Percentiles rank a stretch among this genome's conserved stretches.
These are phyloP conservation scores for Didymella sp. DNA, from an alignment of 2,329 filamentous ascomycete genomes.

Conservation along the genomic window DNA sequence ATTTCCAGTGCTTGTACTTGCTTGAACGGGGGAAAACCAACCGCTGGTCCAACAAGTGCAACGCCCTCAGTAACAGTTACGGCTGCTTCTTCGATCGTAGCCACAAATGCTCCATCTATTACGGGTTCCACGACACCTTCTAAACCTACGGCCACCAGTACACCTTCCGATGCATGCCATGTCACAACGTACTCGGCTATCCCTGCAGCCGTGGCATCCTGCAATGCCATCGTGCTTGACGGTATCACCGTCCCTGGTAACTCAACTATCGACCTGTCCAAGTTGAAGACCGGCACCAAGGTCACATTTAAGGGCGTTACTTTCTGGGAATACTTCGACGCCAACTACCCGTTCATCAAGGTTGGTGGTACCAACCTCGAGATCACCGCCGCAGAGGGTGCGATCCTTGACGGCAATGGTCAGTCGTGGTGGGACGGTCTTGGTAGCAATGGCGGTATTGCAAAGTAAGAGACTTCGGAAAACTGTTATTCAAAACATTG, in stretches of 20 bases:
- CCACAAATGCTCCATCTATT: background rate
- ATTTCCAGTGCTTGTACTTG: constrained; percentile 22
- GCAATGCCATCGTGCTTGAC: constrained; percentile 62
- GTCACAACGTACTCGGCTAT: constrained; percentile 31
- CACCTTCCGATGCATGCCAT: constrained; percentile 22
- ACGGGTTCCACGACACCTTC: background rate
- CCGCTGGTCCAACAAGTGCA: constrained; percentile 7
- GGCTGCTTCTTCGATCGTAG: background rate
- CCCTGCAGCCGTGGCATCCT: constrained; percentile 45
- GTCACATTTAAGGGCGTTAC: constrained; percentile 70
- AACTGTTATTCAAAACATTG: background rate
- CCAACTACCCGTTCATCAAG: constrained; percentile 64
- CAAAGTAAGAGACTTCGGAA: constrained; percentile 36
- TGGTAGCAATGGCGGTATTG: constrained; percentile 55
- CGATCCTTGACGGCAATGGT: constrained; percentile 58
- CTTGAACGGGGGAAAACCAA: constrained; percentile 16
- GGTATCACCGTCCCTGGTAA: constrained; percentile 65
- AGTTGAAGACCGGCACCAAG: constrained; percentile 60
- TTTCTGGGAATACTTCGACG: constrained; percentile 35
- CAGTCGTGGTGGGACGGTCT: constrained; percentile 58
- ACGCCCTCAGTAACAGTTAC: constrained; percentile 1
- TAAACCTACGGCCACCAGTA: constrained; percentile 1
- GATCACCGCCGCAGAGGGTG: constrained; percentile 64
- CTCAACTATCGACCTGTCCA: constrained; percentile 64
- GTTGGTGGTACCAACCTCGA: constrained; percentile 65